Evolutionary conservation across 2,329 filamentous ascomycete genomes (phyloP).

Genomic region (Epichloe sibirici): DNA sequence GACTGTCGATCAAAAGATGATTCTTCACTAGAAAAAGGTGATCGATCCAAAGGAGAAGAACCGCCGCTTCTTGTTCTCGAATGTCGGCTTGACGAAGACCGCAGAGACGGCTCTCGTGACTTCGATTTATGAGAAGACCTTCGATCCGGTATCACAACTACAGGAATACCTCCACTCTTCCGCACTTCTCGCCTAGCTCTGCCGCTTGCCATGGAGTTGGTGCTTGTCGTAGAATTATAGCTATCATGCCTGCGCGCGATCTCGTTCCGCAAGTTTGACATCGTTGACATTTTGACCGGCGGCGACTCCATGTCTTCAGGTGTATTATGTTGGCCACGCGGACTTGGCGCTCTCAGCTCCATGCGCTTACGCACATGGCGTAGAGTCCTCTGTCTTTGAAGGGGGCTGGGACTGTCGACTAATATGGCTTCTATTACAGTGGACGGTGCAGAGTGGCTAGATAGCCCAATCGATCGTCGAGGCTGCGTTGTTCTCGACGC

Average conservation of each 20-base stretch:
- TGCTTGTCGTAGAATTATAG: constrained; percentile 34
- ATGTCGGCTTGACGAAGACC: constrained; percentile 47
- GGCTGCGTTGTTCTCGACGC: constrained; percentile 30
- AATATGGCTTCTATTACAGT: constrained; percentile 47
- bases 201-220: constrained; percentile 38
- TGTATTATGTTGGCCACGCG: constrained; percentile 6
- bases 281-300: constrained; percentile 16
- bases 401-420: constrained; percentile 31
- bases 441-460: constrained; percentile 40
- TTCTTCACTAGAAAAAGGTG: constrained; percentile 29
- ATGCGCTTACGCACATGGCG: constrained; percentile 48
- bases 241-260: constrained; percentile 29
- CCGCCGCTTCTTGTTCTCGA: constrained; percentile 41
- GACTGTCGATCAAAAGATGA: constrained; percentile 30
- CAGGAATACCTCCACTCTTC: constrained; percentile 48
- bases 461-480: constrained; percentile 40
- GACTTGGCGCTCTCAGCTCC: constrained; percentile 33
- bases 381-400: constrained; percentile 39
- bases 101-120: constrained; percentile 41
- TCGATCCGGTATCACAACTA: constrained; percentile 49
- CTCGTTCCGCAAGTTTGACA: constrained; percentile 16
- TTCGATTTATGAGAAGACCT: constrained; percentile 41
- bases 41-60: constrained; percentile 32
- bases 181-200: constrained; percentile 46
- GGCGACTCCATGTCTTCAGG: constrained; percentile 7